phyloP scores from a whole-genome alignment of 1,284 basidiomycete genomes.

The Ceratobasidium papillatum region DNA sequence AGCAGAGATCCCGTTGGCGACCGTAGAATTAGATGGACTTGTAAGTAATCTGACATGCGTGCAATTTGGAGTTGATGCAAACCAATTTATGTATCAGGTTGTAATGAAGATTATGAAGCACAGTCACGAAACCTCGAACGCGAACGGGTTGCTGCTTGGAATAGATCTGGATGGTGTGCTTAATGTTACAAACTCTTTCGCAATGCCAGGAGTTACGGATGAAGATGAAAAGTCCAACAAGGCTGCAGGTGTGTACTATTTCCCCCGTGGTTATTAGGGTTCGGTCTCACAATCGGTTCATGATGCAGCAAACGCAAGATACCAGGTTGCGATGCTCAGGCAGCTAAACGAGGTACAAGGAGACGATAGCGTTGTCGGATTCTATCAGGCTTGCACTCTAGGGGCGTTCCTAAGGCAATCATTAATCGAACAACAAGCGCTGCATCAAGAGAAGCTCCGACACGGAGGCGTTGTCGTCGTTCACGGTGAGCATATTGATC shows the following conservation, averaged over 20 bases:
- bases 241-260: neutral
- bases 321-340: slow-evolving; percentile 86
- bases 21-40: slow-evolving; percentile 84
- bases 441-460: slow-evolving; percentile 80
- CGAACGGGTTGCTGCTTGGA: slow-evolving; percentile 87
- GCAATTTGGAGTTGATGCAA: neutral
- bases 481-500: slow-evolving; percentile 68
- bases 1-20: slow-evolving; percentile 79
- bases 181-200: slow-evolving; percentile 93
- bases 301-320: slow-evolving; percentile 49
- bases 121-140: slow-evolving; percentile 72
- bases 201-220: slow-evolving; percentile 73
- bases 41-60: slow-evolving; percentile 59
- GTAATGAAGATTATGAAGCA: slow-evolving; percentile 94
- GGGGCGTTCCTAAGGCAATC: slow-evolving; percentile 93
- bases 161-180: slow-evolving; percentile 91
- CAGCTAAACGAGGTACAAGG: slow-evolving; percentile 91
- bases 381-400: slow-evolving; percentile 91
- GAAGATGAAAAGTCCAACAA: slow-evolving; percentile 70
- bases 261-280: neutral
- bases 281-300: neutral
- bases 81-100: slow-evolving; percentile 63
- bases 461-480: slow-evolving; percentile 90
- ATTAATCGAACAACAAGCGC: slow-evolving; percentile 88
- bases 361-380: slow-evolving; percentile 94